phyloP scores from a whole-genome alignment of 176 grass and related monocot genomes.

The Musa acuminata region DNA sequence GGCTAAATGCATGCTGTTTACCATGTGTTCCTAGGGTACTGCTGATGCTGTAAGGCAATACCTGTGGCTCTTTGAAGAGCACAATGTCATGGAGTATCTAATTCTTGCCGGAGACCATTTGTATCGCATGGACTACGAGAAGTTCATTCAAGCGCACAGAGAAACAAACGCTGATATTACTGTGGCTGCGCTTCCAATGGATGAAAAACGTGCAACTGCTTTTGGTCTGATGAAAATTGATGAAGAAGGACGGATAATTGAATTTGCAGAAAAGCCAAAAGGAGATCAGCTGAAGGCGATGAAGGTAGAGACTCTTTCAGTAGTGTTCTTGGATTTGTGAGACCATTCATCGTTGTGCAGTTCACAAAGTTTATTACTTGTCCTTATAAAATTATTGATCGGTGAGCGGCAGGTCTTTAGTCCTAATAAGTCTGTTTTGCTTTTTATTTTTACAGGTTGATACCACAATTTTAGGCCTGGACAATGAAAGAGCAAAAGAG shows the following conservation, averaged over 20 bases:
- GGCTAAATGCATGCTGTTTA: background rate
- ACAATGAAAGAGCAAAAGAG: slow-evolving; percentile 16
- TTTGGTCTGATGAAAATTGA: slow-evolving; percentile 98
- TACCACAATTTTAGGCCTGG: slow-evolving; percentile 23
- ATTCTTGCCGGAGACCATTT: slow-evolving; percentile 91
- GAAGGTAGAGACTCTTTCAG: slow-evolving; percentile 46
- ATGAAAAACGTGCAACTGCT: slow-evolving; percentile 79
- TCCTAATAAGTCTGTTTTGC: background rate
- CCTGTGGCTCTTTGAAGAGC: slow-evolving; percentile 92
- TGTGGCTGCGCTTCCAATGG: slow-evolving; percentile 82
- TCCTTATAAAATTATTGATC: background rate
- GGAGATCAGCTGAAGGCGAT: slow-evolving; percentile 77
- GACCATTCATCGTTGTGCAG: background rate
- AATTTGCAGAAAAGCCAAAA: slow-evolving; percentile 95
- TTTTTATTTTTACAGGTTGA: slow-evolving; percentile 12
- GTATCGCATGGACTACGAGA: slow-evolving; percentile 95
- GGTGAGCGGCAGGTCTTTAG: too few relatives aligned
- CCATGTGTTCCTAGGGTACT: slow-evolving; percentile 49
- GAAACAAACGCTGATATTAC: slow-evolving; percentile 92
- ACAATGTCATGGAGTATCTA: slow-evolving; percentile 91
- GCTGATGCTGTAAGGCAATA: slow-evolving; percentile 92
- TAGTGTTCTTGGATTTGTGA: background rate
- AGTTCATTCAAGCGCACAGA: slow-evolving; percentile 93
- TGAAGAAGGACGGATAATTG: slow-evolving; percentile 80
- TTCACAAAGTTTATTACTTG: background rate